Percentiles rank a stretch among this genome's conserved stretches.
These are phyloP conservation scores for Penicillium italicum DNA, from an alignment of 2,329 filamentous ascomycete genomes.

Conservation along the genomic window DNA sequence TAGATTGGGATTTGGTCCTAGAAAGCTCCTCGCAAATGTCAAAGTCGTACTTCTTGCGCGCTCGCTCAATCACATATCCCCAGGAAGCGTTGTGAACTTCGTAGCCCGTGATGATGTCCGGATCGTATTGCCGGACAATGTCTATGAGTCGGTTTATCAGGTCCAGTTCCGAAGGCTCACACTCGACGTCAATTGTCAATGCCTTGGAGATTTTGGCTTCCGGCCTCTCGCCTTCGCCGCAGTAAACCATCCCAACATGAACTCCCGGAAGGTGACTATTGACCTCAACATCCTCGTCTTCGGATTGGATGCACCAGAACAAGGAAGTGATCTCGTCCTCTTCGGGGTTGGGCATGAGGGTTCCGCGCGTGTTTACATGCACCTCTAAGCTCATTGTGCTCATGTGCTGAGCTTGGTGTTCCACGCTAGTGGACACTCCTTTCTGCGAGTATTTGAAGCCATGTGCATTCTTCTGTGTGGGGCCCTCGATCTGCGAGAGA, in stretches of 20 bases:
- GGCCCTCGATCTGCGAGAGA: constrained; percentile 81
- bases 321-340: constrained; percentile 83
- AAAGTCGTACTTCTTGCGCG: constrained; percentile 79
- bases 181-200: constrained; percentile 61
- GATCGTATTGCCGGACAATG: constrained; percentile 78
- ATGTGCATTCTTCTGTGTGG: constrained; percentile 76
- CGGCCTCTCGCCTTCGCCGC: constrained; percentile 61
- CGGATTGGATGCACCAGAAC: constrained; percentile 84
- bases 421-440: constrained; percentile 67
- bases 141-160: constrained; percentile 81
- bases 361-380: constrained; percentile 81
- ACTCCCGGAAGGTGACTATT: constrained; percentile 50
- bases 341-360: constrained; percentile 80
- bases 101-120: constrained; percentile 89
- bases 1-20: constrained; percentile 76
- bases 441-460: constrained; percentile 85
- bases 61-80: constrained; percentile 92
- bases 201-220: constrained; percentile 61
- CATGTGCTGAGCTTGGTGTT: constrained; percentile 90
- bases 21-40: constrained; percentile 90
- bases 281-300: constrained; percentile 57
- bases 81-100: constrained; percentile 92
- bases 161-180: constrained; percentile 77
- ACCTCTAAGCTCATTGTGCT: constrained; percentile 92
- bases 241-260: constrained; percentile 67